A percentile compares a stretch with the other conserved stretches of the same genome.
These are phyloP conservation scores for Cubamyces lactineus DNA, from an alignment of 768 basidiomycete genomes.

Conservation along the genomic window DNA sequence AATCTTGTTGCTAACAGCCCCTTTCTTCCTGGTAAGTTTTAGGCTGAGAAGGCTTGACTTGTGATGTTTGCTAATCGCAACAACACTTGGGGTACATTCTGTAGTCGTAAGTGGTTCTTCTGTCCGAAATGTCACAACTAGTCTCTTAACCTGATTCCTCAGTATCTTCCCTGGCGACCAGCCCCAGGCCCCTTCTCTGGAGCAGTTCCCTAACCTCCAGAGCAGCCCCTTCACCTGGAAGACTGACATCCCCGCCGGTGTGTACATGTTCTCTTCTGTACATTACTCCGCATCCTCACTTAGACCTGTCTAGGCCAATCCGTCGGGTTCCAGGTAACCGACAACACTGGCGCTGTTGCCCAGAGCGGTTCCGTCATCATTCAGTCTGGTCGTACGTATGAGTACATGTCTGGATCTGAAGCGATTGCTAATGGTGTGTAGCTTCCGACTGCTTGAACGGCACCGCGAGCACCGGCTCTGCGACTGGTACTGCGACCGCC, in stretches of 20 bases:
- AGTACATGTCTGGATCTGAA: not conserved
- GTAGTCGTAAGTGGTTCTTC: conserved; percentile 38
- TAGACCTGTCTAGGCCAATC: conserved; percentile 42
- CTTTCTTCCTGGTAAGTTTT: conserved; percentile 65
- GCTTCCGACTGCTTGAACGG: conserved; percentile 43
- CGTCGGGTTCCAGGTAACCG: conserved; percentile 64
- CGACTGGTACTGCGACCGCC: not conserved
- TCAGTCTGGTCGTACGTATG: conserved; percentile 50
- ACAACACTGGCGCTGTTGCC: conserved; percentile 52
- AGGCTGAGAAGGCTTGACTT: no score
- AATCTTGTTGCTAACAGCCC: conserved; percentile 43
- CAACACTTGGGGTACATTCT: not conserved
- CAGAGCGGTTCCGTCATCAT: conserved; percentile 60
- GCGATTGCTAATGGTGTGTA: conserved; percentile 24
- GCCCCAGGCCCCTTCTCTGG: conserved; percentile 48
- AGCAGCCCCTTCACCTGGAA: conserved; percentile 55
- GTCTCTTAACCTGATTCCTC: not conserved
- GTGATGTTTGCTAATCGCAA: no score
- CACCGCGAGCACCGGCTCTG: conserved; percentile 22
- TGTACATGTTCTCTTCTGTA: conserved; percentile 19
- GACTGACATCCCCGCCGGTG: conserved; percentile 53
- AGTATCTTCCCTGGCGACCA: conserved; percentile 60
- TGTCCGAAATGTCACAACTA: no score
- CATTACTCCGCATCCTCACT: not conserved
- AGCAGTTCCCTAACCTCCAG: conserved; percentile 46